Percentiles rank a stretch among this genome's conserved stretches.
Conservation (phyloP, 768 basidiomycete genomes). For the Myochromella boudieri region DNA sequence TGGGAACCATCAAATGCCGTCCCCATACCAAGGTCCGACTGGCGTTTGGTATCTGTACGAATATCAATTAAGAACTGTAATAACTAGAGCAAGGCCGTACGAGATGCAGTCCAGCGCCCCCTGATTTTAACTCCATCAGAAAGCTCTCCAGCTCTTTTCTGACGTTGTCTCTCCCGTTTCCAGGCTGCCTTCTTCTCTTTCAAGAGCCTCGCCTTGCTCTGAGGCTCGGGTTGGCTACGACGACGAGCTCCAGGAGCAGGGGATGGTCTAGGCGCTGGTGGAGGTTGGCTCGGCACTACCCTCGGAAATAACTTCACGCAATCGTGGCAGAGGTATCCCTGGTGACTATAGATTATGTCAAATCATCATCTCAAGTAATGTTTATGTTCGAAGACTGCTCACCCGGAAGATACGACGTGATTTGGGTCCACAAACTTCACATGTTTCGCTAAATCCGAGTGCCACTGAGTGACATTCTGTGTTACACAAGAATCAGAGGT, state of each 20-base stretch:
- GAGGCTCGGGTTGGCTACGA: conserved; percentile 34
- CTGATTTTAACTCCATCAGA: conserved; percentile 49
- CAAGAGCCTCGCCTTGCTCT: conserved; percentile 48
- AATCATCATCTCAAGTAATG: background rate
- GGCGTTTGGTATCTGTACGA: conserved; percentile 44
- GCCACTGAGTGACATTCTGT: conserved; percentile 57
- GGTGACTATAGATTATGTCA: conserved; percentile 29
- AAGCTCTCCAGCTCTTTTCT: conserved; percentile 29
- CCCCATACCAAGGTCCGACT: conserved; percentile 42
- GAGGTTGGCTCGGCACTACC: conserved; percentile 11
- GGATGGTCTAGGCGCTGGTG: conserved; percentile 41
- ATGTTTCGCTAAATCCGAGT: conserved; percentile 42
- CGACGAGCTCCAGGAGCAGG: conserved; percentile 38
- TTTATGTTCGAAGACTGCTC: conserved; percentile 17
- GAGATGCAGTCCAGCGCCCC: conserved; percentile 59
- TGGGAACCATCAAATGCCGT: conserved; percentile 60
- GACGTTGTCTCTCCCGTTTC: conserved; percentile 42
- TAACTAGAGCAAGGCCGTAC: conserved; percentile 28
- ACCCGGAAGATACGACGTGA: conserved; percentile 67
- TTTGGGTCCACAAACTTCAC: conserved; percentile 54
- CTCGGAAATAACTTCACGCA: conserved; percentile 57
- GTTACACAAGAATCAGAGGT: conserved; percentile 45
- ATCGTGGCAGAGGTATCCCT: conserved; percentile 58
- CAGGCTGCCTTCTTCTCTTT: conserved; percentile 46
- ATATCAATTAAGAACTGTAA: conserved; percentile 6